Percentiles rank a stretch among this genome's conserved stretches.
Conservation (phyloP, 352 stramenopile genomes). For the Phytophthora vignae region DNA sequence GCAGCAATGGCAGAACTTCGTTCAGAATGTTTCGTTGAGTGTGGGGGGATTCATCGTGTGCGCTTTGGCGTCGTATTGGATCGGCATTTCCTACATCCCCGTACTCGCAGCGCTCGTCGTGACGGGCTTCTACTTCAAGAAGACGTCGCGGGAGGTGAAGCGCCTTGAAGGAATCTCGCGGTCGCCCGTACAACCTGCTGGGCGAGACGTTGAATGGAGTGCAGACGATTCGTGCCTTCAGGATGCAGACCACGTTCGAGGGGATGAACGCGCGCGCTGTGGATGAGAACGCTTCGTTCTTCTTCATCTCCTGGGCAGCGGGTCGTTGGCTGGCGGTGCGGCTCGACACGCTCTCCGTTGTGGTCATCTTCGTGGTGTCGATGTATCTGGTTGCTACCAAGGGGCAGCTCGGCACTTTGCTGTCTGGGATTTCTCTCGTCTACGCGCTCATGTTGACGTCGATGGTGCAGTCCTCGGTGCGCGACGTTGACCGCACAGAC, state of each 20-base stretch:
- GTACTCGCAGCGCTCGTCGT: slow-evolving; percentile 60
- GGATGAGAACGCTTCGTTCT: slow-evolving; percentile 52
- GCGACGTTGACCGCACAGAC: slow-evolving; percentile 36
- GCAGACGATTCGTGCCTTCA: slow-evolving; percentile 65
- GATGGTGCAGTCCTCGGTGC: slow-evolving; percentile 49
- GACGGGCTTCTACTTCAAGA: slow-evolving; percentile 82
- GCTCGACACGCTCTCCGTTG: slow-evolving; percentile 75
- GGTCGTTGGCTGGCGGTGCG: slow-evolving; percentile 94
- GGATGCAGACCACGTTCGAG: slow-evolving; percentile 67
- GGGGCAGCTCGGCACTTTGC: slow-evolving; percentile 33
- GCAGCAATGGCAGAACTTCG: slow-evolving; percentile 45
- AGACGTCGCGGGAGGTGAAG: slow-evolving; percentile 89
- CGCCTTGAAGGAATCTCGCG: slow-evolving; percentile 91
- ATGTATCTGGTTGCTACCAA: slow-evolving; percentile 85
- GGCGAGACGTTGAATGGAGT: slow-evolving; percentile 93
- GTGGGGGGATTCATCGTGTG: slow-evolving; percentile 53
- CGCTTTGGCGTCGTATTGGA: slow-evolving; percentile 41
- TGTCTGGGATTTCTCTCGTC: slow-evolving; percentile 44
- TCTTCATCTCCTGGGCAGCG: slow-evolving; percentile 51
- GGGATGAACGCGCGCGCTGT: slow-evolving; percentile 45
- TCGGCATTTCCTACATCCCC: slow-evolving; percentile 63
- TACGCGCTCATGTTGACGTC: slow-evolving; percentile 49
- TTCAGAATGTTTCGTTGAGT: slow-evolving; percentile 47
- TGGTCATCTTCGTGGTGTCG: slow-evolving; percentile 90
- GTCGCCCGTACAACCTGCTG: slow-evolving; percentile 94